phyloP scores from a whole-genome alignment of 768 basidiomycete genomes.

The Collybia sordida region DNA sequence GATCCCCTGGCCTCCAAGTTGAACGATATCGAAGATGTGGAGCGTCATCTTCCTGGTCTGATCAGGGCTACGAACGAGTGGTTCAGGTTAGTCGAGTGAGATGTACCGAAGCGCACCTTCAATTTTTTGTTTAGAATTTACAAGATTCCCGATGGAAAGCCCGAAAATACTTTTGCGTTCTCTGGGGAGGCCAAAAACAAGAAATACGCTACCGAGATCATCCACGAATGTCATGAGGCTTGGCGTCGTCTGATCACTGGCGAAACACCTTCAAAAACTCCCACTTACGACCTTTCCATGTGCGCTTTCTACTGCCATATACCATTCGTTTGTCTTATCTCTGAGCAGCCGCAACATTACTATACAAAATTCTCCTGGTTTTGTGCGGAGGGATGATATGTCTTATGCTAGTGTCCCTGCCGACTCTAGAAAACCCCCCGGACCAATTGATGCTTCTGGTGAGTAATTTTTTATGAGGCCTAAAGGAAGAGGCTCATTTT shows the following conservation, averaged over 20 bases:
- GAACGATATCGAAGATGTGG: constrained; percentile 99
- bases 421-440: constrained; percentile 83
- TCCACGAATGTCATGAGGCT: constrained; percentile 98
- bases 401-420: constrained; percentile 65
- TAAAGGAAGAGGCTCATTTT: background rate
- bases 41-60: constrained; percentile 94
- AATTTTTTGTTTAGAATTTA: constrained; percentile 62
- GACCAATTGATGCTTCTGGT: constrained; percentile 90
- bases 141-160: constrained; percentile 95
- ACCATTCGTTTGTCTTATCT: constrained; percentile 1
- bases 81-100: constrained; percentile 69
- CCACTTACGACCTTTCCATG: constrained; percentile 81
- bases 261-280: constrained; percentile 71
- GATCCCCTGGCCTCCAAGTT: constrained; percentile 96
- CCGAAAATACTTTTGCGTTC: constrained; percentile 98
- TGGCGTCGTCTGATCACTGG: constrained; percentile 93
- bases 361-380: constrained; percentile 70
- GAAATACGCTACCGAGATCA: constrained; percentile 98
- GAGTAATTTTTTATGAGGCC: constrained; percentile 25
- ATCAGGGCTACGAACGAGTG: constrained; percentile 98
- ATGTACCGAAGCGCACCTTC: background rate
- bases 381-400: constrained; percentile 60
- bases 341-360: constrained; percentile 75
- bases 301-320: constrained; percentile 37
- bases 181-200: constrained; percentile 99